Conservation (phyloP, 2,329 filamentous ascomycete species). For the Spiromastix sp. region DNA sequence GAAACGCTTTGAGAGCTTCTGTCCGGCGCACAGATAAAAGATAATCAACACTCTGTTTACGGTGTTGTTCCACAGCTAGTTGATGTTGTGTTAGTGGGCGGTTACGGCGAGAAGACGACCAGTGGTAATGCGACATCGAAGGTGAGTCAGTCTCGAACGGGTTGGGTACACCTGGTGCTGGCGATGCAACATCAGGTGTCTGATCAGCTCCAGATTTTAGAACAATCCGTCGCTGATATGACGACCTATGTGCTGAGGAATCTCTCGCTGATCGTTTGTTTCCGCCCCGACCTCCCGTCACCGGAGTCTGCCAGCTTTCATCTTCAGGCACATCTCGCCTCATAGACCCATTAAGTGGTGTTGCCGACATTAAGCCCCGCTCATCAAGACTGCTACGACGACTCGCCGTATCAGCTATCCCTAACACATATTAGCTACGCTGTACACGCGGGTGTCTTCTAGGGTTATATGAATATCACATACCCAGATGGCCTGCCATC, state of each 20-base stretch:
- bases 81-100: slow-evolving; percentile 41
- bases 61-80: slow-evolving; percentile 39
- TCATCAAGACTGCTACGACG: slow-evolving; percentile 11
- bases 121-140: slow-evolving; percentile 17
- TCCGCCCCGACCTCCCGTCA: slow-evolving; percentile 26
- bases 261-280: slow-evolving; percentile 30
- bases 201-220: slow-evolving; percentile 36
- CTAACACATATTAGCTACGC: background rate
- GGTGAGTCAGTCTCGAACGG: slow-evolving; percentile 29
- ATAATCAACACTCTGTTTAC: slow-evolving; percentile 38
- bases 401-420: too few species aligned
- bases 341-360: slow-evolving; percentile 26
- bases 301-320: slow-evolving; percentile 30
- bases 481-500: too few species aligned
- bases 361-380: slow-evolving; percentile 24
- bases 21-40: slow-evolving; percentile 33
- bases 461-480: background rate
- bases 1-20: slow-evolving; percentile 28
- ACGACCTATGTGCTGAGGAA: slow-evolving; percentile 25
- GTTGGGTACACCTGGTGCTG: slow-evolving; percentile 34
- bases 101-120: slow-evolving; percentile 27
- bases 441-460: background rate
- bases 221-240: slow-evolving; percentile 28
- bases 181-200: slow-evolving; percentile 30
- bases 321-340: slow-evolving; percentile 24